phyloP scores from a whole-genome alignment of 116 monocot genomes.

The Cymodocea nodosa region DNA sequence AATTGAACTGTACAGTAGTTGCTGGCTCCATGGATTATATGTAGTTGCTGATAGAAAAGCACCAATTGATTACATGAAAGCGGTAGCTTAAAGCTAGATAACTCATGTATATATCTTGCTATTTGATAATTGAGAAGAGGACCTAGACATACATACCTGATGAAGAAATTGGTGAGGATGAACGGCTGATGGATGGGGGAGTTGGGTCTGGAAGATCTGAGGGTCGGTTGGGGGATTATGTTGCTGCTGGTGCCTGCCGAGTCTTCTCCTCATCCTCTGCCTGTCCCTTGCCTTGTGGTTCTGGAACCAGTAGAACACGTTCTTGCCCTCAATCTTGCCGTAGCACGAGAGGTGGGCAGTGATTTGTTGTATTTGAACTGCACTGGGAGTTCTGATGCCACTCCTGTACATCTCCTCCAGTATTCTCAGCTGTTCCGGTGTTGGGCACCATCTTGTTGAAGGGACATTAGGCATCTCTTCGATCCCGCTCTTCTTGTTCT shows the following conservation, averaged over 20 bases:
- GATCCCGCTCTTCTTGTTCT: background rate
- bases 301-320: constrained; percentile 31
- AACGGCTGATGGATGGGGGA: constrained; percentile 10
- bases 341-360: constrained; percentile 13
- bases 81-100: too few species aligned
- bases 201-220: constrained; percentile 6
- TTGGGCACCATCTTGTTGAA: constrained; percentile 17
- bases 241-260: constrained; percentile 2
- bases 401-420: constrained; percentile 20
- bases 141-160: constrained; percentile 17
- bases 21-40: too few species aligned
- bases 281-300: constrained; percentile 23
- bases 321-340: constrained; percentile 22
- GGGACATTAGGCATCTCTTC: constrained; percentile 9
- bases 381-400: constrained; percentile 15
- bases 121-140: background rate
- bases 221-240: background rate
- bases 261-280: constrained; percentile 14
- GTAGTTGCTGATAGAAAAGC: too few species aligned
- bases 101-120: too few species aligned
- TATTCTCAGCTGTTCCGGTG: constrained; percentile 16
- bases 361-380: constrained; percentile 14
- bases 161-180: constrained; percentile 5
- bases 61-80: too few species aligned
- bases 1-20: too few species aligned